phyloP scores from a whole-genome alignment of 176 grass and related monocot species.

The Triticum urartu region DNA sequence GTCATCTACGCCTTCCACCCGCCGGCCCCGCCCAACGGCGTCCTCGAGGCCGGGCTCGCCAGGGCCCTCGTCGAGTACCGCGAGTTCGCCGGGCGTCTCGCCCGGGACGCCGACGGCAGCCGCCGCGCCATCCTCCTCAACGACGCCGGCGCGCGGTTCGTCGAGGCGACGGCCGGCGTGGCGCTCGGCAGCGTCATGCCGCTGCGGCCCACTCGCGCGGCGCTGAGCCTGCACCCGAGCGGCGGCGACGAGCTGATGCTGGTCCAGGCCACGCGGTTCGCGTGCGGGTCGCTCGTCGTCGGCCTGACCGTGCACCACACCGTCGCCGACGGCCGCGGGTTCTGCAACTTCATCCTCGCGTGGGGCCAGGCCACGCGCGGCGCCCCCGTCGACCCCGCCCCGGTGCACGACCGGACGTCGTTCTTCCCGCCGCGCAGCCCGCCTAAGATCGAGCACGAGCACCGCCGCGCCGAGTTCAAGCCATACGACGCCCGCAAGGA shows the following conservation, averaged over 20 bases:
- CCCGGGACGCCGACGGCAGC: not conserved
- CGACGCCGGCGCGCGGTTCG: not conserved
- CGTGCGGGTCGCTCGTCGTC: not conserved
- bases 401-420: not conserved
- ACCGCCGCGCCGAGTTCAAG: not conserved
- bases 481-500: not conserved
- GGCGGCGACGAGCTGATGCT: not conserved
- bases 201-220: not conserved
- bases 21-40: not conserved
- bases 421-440: not conserved
- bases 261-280: not conserved
- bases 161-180: not conserved
- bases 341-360: not conserved
- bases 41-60: not conserved
- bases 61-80: not conserved
- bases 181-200: not conserved
- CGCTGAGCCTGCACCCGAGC: not conserved
- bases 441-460: not conserved
- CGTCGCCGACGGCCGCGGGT: not conserved
- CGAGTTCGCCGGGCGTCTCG: not conserved
- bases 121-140: not conserved
- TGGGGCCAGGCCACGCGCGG: not conserved
- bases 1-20: not conserved
- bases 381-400: not conserved
- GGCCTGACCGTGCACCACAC: not conserved